These are phyloP conservation scores for Kwoniella mangroviensis DNA, from an alignment of 768 basidiomycete genomes.

Conservation along the genomic window DNA sequence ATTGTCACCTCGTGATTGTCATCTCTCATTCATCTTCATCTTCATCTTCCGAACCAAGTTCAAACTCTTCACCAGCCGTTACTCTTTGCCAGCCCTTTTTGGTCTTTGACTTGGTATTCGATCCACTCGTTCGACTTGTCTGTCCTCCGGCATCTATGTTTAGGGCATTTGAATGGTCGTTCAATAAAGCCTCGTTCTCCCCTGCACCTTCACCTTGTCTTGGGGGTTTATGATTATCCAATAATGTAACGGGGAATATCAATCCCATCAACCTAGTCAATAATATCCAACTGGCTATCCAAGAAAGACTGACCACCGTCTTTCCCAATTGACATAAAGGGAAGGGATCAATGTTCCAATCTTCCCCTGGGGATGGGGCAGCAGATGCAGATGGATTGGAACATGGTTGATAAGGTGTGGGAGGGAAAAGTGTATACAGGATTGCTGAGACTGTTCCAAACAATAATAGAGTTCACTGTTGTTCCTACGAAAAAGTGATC, in stretches of 20 bases:
- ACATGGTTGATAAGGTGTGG: constrained; percentile 42
- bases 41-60: constrained; percentile 40
- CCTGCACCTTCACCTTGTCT: background rate
- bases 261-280: constrained; percentile 39
- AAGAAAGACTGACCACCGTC: constrained; percentile 33
- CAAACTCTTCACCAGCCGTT: constrained; percentile 50
- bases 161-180: background rate
- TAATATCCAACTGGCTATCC: constrained; percentile 44
- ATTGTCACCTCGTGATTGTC: background rate
- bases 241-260: constrained; percentile 42
- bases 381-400: constrained; percentile 36
- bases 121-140: background rate
- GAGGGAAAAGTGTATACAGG: constrained; percentile 46
- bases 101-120: background rate
- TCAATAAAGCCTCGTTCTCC: constrained; percentile 11
- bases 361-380: constrained; percentile 15
- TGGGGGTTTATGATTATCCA: background rate
- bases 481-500: background rate
- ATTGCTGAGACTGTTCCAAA: constrained; percentile 38
- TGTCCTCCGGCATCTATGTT: no score
- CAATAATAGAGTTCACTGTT: background rate
- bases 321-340: constrained; percentile 32
- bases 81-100: constrained; percentile 42
- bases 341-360: constrained; percentile 10
- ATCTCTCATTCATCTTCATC: constrained; percentile 26